phyloP scores from a whole-genome alignment of 306 rosid species.

The Albizia julibrissin region DNA sequence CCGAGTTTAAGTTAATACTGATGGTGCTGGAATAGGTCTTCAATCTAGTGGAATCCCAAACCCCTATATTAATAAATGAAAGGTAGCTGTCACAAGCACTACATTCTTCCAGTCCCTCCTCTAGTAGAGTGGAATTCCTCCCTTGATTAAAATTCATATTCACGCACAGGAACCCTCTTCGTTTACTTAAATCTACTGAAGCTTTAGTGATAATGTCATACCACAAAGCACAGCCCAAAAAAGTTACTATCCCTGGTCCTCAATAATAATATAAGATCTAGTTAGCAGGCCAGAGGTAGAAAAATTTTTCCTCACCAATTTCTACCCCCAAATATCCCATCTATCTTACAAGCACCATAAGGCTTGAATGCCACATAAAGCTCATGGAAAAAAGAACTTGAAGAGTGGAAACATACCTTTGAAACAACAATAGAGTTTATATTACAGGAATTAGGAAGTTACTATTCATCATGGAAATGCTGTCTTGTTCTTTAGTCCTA shows the following conservation, averaged over 20 bases:
- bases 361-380: not conserved
- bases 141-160: not conserved
- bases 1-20: not conserved
- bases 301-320: not conserved
- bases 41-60: not conserved
- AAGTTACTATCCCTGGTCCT: not conserved
- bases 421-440: not conserved
- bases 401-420: not conserved
- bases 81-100: constrained; percentile 5
- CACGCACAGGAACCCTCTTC: not conserved
- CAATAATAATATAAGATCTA: too few species aligned
- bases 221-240: not conserved
- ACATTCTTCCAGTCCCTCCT: not conserved
- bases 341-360: not conserved
- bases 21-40: not conserved
- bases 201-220: not conserved
- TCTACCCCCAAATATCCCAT: constrained; percentile 6
- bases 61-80: not conserved
- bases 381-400: not conserved
- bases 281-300: too few species aligned
- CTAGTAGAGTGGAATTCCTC: not conserved
- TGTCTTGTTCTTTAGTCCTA: constrained; percentile 1
- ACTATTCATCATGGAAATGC: not conserved
- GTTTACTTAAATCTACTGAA: not conserved
- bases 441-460: not conserved